Evolutionary conservation across 2,329 filamentous ascomycete species (phyloP).

Genomic region (Akanthomyces lecanii): DNA sequence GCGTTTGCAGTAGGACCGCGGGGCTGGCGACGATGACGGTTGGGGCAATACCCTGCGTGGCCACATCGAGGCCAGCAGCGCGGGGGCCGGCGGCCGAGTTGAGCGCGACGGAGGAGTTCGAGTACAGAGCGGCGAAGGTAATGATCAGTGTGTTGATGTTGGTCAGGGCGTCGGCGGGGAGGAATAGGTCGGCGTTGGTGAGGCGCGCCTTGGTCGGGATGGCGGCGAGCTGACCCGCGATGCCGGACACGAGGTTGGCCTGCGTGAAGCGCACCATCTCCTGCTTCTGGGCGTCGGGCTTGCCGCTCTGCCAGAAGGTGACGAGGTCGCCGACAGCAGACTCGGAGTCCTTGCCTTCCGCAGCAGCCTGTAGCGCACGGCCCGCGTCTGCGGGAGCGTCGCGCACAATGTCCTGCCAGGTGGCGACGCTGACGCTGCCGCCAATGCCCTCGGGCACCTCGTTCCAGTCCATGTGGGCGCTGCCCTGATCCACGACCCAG

Average conservation of each 20-base stretch:
- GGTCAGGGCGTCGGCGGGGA: slow-evolving; percentile 77
- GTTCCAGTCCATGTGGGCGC: slow-evolving; percentile 91
- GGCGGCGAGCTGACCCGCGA: slow-evolving; percentile 71
- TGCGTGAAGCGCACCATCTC: slow-evolving; percentile 81
- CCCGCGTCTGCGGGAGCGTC: slow-evolving; percentile 58
- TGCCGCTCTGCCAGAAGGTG: slow-evolving; percentile 59
- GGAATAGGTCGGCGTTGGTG: slow-evolving; percentile 70
- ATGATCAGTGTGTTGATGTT: slow-evolving; percentile 75
- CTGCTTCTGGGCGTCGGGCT: slow-evolving; percentile 43
- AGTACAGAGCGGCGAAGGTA: slow-evolving; percentile 77
- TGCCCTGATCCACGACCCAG: slow-evolving; percentile 91
- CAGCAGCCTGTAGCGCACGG: slow-evolving; percentile 60
- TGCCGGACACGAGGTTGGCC: slow-evolving; percentile 78
- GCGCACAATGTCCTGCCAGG: slow-evolving; percentile 86
- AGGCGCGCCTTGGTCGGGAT: slow-evolving; percentile 73
- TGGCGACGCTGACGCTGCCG: slow-evolving; percentile 72
- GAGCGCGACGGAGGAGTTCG: slow-evolving; percentile 78
- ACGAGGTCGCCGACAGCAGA: slow-evolving; percentile 46
- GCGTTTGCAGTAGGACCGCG: slow-evolving; percentile 64
- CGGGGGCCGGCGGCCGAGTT: slow-evolving; percentile 77
- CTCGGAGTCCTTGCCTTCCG: slow-evolving; percentile 45
- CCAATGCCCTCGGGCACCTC: slow-evolving; percentile 75
- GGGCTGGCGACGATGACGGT: slow-evolving; percentile 79
- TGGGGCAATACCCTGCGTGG: slow-evolving; percentile 70
- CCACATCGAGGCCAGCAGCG: slow-evolving; percentile 65